Conservation (phyloP, 2,329 filamentous ascomycete species). For the Parastagonospora avenae region DNA sequence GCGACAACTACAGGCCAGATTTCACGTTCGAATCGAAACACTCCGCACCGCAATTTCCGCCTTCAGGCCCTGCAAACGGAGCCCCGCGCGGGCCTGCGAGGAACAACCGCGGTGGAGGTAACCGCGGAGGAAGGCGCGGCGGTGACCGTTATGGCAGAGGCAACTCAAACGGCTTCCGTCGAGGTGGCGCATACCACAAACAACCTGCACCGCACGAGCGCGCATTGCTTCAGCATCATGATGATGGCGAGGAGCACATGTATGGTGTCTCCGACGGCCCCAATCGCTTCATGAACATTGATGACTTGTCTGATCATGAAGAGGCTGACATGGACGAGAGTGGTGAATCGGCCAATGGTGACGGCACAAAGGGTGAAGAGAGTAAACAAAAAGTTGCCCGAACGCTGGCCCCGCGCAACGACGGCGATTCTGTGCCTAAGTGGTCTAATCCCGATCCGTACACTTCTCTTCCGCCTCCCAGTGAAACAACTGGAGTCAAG, state of each 20-base stretch:
- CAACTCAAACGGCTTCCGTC: constrained; percentile 18
- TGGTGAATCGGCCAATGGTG: constrained; percentile 27
- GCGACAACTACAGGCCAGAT: constrained; percentile 35
- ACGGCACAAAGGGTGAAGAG: constrained; percentile 19
- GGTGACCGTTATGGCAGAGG: constrained; percentile 21
- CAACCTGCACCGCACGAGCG: constrained; percentile 50
- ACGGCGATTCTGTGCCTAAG: constrained; percentile 61
- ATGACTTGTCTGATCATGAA: constrained; percentile 49
- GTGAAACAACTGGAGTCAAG: constrained; percentile 73
- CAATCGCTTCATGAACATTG: constrained; percentile 48
- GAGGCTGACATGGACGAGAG: constrained; percentile 40
- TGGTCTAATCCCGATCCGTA: constrained; percentile 98
- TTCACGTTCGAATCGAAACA: constrained; percentile 43
- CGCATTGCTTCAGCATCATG: constrained; percentile 49
- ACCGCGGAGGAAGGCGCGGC: constrained; percentile 17
- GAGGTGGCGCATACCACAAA: constrained; percentile 25
- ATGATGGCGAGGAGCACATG: constrained; percentile 51
- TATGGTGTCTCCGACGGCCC: constrained; percentile 50
- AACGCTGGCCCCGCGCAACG: constrained; percentile 22
- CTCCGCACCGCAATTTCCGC: constrained; percentile 36
- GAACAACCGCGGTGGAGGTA: constrained; percentile 23
- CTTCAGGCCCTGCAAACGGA: constrained; percentile 25
- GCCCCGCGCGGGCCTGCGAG: constrained; percentile 18
- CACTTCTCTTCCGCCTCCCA: constrained; percentile 80
- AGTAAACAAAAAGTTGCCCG: constrained; percentile 33